Base-by-base conservation (phyloP, 345 rosid species). In the Eucalyptus decipiens region DNA sequence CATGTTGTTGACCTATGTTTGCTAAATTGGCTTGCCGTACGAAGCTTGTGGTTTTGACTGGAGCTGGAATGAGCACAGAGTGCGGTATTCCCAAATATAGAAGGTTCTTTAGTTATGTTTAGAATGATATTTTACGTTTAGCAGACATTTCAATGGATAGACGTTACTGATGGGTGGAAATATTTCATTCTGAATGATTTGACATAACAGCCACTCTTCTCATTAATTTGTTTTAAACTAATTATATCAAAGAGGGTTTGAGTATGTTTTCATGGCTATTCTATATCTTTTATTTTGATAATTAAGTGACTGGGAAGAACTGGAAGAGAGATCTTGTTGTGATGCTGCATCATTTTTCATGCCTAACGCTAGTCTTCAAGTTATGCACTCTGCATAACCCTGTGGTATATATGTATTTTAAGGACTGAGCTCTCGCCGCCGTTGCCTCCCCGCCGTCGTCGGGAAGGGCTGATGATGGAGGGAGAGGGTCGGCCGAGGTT, bases 61-160 rank as follows among this genome's bases (percentile, higher is more conserved):
- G 99, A 91, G 98, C 99, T 88, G 99, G 99, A 88, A 90, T 97
- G 48, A 97, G 99, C 90, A 97, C 98, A 1, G 99, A 96, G 91
- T 93, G 96, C 90, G 98, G 99, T 67, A 97, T 96, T 92, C 99
- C 99, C 90, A 98, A 96, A 89, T 96, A 96, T 72, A 94, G 99
- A 94, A 96, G 99, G 99, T 96, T 91, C 43, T 45, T 69, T 43
- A 17, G 16, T 40, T 32, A 18, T 56, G 30, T 15, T 67, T 54
- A 50, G 48, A 47, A 40, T 52, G 54, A 32, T 51, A 40, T 50
- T 62, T 87, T 45, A 58, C 8, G 2, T 26, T 18, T 47, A 42
- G 12, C 28, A 13, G 28, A 37, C 45, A 19, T 72, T 72, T 72
- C 83, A 19, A 11, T 37, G 28, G 28, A 19, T 21, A 37, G 83